Base-by-base conservation (phyloP, 768 basidiomycete species). In the Collybiopsis confluens region DNA sequence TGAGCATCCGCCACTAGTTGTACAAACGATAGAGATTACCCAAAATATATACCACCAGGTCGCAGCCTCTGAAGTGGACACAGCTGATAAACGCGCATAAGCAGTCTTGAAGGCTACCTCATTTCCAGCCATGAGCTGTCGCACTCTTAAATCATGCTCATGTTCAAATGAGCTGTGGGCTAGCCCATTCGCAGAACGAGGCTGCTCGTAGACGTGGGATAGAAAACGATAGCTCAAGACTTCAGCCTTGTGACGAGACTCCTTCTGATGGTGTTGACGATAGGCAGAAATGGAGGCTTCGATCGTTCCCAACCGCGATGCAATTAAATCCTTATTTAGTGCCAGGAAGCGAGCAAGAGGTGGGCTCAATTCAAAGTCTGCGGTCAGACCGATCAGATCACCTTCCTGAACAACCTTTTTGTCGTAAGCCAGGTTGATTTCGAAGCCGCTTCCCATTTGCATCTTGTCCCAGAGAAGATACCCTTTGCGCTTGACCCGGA, bases 1-100 rank as follows among this genome's bases (percentile, higher is more conserved):
- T 58, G 27, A 57, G 56, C 27, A 49, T 52, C 5, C 26, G 7
- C 41, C 1, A 20, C 41, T 15, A 40, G 18, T 21, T 42, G 10
- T 30, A 33, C 26, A 23, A 47, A 7, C 15, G 4, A 16, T 30
- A 36, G 15, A 10, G 62, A 79, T 59, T 46, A 88, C 88, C 85
- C 86, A 90, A 58, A 88, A 82, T 11, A 90, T 73, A 59, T 85
- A 90, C 90, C 90, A 92, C 84, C 87, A 90, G 2, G 81, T 78
- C 3, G 77, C 68, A 1, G 80, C 64, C 58, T 76, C 72, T 1
- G 78, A 76, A 8, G 60, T 58, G 1, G 80, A 71, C 28, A 86
- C 82, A 18, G 70, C 71, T 9, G 65, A 57, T 52, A 83, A 71
- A 35, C 89, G 75, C 28, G 79, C 73, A 63, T 84, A 80, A 0